Evolutionary conservation across 352 stramenopile genomes (phyloP).

Genomic region (Phytophthora meadii): DNA sequence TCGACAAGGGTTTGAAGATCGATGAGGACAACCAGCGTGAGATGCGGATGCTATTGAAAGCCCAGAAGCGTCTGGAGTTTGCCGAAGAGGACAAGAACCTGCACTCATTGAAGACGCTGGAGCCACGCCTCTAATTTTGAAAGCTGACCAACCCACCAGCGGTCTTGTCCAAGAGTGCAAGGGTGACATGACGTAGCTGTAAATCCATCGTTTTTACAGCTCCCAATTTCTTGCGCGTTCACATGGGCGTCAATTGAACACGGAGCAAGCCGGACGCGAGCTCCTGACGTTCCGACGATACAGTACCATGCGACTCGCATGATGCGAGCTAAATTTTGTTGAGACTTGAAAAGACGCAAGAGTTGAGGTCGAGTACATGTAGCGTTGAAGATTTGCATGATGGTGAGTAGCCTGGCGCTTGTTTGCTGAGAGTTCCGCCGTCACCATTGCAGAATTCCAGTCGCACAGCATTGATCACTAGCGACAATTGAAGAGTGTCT

Average conservation of each 20-base stretch:
- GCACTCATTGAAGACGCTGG: conserved; percentile 52
- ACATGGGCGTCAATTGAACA: neutral
- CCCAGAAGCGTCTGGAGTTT: conserved; percentile 64
- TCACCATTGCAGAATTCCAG: neutral
- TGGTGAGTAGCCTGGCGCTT: conserved; percentile 15
- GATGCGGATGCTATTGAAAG: conserved; percentile 64
- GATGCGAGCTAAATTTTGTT: conserved; percentile 4
- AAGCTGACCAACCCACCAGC: neutral
- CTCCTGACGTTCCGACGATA: neutral
- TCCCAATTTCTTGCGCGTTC: neutral
- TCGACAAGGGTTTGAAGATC: conserved; percentile 52
- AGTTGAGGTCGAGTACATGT: conserved; percentile 17
- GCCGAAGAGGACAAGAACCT: conserved; percentile 61
- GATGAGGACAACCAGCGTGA: conserved; percentile 56
- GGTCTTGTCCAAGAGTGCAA: neutral
- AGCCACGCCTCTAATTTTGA: conserved; percentile 31
- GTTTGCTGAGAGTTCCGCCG: conserved; percentile 5
- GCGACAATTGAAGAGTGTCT: no score
- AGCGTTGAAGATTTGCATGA: conserved; percentile 28
- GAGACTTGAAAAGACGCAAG: conserved; percentile 9
- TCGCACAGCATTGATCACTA: neutral
- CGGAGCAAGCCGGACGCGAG: conserved; percentile 1
- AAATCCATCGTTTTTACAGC: no score
- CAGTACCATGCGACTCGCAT: no score
- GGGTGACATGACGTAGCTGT: neutral